Evolutionary conservation across 176 grass and related monocot species (phyloP).

Genomic region (Oropetium thomaeum): DNA sequence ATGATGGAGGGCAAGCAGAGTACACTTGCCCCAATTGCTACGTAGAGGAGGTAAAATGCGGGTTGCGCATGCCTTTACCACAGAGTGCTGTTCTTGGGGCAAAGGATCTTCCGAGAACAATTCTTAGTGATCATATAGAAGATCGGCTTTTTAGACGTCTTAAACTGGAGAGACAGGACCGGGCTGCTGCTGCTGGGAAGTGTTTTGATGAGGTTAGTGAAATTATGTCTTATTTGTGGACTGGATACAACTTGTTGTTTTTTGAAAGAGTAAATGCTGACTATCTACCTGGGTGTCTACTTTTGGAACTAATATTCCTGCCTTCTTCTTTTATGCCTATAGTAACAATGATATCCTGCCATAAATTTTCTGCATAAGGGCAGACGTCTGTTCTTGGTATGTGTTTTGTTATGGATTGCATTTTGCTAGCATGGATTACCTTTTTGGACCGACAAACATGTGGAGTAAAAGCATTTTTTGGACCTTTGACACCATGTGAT

Average conservation of each 20-base stretch:
- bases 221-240: slow-evolving; percentile 14
- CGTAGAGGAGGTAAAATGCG: slow-evolving; percentile 72
- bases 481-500: not conserved
- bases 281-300: not conserved
- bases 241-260: not conserved
- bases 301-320: not conserved
- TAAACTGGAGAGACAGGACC: slow-evolving; percentile 74
- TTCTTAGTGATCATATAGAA: slow-evolving; percentile 97
- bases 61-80: slow-evolving; percentile 85
- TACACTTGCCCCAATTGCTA: slow-evolving; percentile 97
- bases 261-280: not conserved
- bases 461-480: not conserved
- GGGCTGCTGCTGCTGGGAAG: slow-evolving; percentile 65
- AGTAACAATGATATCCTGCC: not conserved
- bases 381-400: not conserved
- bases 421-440: not conserved
- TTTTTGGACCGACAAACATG: not conserved
- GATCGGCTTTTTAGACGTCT: slow-evolving; percentile 74
- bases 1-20: slow-evolving; percentile 95
- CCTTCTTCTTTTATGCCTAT: not conserved
- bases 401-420: not conserved
- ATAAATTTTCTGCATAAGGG: not conserved
- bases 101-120: slow-evolving; percentile 91
- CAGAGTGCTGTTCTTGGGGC: slow-evolving; percentile 98
- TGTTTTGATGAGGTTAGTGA: slow-evolving; percentile 74